phyloP scores from a whole-genome alignment of 345 rosid species.

The Rhizophora apiculata region DNA sequence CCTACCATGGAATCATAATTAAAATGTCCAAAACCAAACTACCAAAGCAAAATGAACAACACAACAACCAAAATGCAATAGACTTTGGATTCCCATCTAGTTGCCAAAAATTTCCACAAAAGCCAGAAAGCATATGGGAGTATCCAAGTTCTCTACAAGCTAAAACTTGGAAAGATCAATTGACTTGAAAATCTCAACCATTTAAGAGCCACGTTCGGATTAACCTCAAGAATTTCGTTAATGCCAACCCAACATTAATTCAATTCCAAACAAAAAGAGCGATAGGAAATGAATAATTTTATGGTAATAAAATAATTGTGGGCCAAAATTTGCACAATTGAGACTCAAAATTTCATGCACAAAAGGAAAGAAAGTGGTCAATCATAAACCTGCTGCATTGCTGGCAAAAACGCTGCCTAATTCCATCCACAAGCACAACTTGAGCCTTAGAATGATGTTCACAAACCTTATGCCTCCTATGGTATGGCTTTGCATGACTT shows the following conservation, averaged over 20 bases:
- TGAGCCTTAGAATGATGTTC: conserved; percentile 76
- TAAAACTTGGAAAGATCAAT: not conserved
- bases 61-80: not conserved
- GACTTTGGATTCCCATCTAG: not conserved
- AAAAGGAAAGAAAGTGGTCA: conserved; percentile 3
- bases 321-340: conserved; percentile 4
- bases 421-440: conserved; percentile 51
- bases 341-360: not conserved
- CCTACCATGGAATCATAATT: not conserved
- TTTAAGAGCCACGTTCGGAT: not conserved
- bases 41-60: not conserved
- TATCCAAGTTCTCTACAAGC: not conserved
- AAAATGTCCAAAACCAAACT: not conserved
- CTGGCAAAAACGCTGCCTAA: conserved; percentile 71
- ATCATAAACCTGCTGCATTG: conserved; percentile 72
- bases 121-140: not conserved
- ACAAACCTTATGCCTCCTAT: conserved; percentile 72
- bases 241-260: too few relatives aligned
- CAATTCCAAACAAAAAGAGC: not conserved
- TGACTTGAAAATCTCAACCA: not conserved
- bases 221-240: not conserved
- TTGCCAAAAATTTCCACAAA: not conserved
- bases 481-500: conserved; percentile 54
- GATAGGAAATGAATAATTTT: not conserved
- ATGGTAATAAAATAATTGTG: not conserved